Evolutionary conservation across 768 basidiomycete genomes (phyloP), one percentile per base, ranked within the genome.

Genomic region (Mrakia frigida): DNA sequence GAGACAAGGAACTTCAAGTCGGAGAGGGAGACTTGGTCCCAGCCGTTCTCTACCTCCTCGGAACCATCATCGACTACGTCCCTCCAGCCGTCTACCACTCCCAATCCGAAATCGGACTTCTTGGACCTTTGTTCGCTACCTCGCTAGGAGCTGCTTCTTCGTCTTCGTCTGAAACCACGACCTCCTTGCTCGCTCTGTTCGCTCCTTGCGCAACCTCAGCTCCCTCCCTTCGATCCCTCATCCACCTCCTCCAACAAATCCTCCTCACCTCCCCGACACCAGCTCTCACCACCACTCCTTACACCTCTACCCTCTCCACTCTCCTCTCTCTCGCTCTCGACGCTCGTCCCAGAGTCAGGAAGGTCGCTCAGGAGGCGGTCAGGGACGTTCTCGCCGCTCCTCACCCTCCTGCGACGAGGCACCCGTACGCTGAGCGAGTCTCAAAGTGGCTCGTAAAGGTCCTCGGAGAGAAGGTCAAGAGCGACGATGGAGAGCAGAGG

Each of bases 271-370:
- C 77, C 21, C 86, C 85, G 75, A 85, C 89, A n/a, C 86, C 94
- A 25, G 92, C 94, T 79, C 85, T 97, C 74, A 90, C 92, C 46
- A 83, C 83, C 13, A 82, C 81, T 41, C 85, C 84, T 35, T 74
- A 82, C 59, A 86, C 92, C 68, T 92, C 95, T 82, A 87, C 90
- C 3, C 98, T 94, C 86, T 90, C 91, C 61, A 90, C 92, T 52
- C 86, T 97, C 73, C 85, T 98, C 59, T 90, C 92, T 68, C 85
- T 97, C 67, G 90, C 89, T 79, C 86, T 93, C 61, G 97, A 99
- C 84, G 87, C 90, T 6, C 86, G 97, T 70, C 97, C 97, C 28
- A 98, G 98, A 85, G 94, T 99, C 72, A 89, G 97, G 74, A 94
- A 88, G 83, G 89, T 90, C 81, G 94, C 95, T 33, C 90, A 90